Base-by-base conservation (phyloP, 257 asterid species). In the Ballota nigra region DNA sequence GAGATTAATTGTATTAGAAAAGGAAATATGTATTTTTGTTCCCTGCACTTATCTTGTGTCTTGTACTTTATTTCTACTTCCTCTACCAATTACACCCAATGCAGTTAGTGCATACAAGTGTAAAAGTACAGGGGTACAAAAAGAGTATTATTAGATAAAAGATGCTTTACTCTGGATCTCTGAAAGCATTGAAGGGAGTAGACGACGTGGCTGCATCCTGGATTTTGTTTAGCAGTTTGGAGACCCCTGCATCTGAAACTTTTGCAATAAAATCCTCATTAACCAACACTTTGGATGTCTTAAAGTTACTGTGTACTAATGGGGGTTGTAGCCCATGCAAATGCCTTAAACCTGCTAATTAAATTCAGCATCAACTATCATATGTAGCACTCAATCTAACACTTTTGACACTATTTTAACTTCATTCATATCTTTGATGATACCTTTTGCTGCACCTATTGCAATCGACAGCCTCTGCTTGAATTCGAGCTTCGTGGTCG, bases 401-500 rank as follows among this genome's bases (percentile, higher is more conserved):
- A n/a, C n/a, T n/a, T n/a, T n/a, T n/a, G n/a, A n/a, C n/a, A n/a
- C n/a, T n/a, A n/a, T 29, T 29, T 29, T 29, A 6, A 0, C 34
- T 29, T 4, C 34, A 29, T 29, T 29, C 34, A 29, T 29, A 29
- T 29, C 34, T 29, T 29, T 29, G 0, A 29, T 29, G 6, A 29
- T 74, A 88, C 97, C 97, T 86, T 81, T 88, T 31, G 97, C 92
- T 56, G 95, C 90, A 8, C 96, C 95, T 56, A 83, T 79, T 47
- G 94, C 92, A 63, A 91, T 81, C 4, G 88, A 78, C 47, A 91
- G 60, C 80, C 97, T 83, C 66, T 83, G 97, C 88, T 86, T 91
- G 70, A 91, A 91, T 55, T 91, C 97, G 16, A 91, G 85, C 83
- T 83, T 91, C 15, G 83, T 78, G 6, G 57, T 67, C 1, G 80